These are phyloP conservation scores for Viola odorata DNA, from an alignment of 345 rosid genomes.

Conservation along the genomic window DNA sequence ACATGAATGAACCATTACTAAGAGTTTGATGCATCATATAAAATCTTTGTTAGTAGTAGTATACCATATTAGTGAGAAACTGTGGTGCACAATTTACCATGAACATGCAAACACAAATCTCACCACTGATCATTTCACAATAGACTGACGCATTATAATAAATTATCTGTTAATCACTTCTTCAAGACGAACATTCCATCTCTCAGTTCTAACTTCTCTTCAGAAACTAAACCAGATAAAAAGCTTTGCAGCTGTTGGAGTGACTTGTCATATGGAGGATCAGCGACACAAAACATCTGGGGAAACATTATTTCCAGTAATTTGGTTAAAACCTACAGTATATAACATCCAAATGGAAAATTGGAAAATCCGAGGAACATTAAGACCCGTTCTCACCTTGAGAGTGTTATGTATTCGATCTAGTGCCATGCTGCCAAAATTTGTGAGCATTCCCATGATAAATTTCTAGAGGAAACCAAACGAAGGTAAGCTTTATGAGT, in stretches of 20 bases:
- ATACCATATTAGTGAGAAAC: background rate
- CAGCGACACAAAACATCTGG: conserved; percentile 94
- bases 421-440: conserved; percentile 83
- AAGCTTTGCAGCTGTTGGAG: conserved; percentile 91
- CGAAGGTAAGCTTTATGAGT: conserved; percentile 1
- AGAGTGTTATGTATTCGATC: conserved; percentile 90
- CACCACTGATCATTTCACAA: conserved; percentile 1
- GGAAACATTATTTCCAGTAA: conserved; percentile 7
- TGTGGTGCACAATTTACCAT: background rate
- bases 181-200: conserved; percentile 75
- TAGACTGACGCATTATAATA: background rate
- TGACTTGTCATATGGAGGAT: conserved; percentile 87
- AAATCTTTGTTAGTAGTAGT: background rate
- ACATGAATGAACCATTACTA: background rate
- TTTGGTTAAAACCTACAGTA: background rate
- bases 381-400: conserved; percentile 44
- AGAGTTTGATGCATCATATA: too few species aligned
- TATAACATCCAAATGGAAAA: too few species aligned
- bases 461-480: conserved; percentile 56
- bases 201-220: conserved; percentile 80
- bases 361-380: background rate
- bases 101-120: background rate
- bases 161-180: conserved; percentile 38
- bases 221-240: conserved; percentile 70
- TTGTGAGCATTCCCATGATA: conserved; percentile 93